Percentiles rank a stretch among this genome's conserved stretches.
phyloP scores from a whole-genome alignment of 1,284 basidiomycete species.

The Spongispora temasekensis region DNA sequence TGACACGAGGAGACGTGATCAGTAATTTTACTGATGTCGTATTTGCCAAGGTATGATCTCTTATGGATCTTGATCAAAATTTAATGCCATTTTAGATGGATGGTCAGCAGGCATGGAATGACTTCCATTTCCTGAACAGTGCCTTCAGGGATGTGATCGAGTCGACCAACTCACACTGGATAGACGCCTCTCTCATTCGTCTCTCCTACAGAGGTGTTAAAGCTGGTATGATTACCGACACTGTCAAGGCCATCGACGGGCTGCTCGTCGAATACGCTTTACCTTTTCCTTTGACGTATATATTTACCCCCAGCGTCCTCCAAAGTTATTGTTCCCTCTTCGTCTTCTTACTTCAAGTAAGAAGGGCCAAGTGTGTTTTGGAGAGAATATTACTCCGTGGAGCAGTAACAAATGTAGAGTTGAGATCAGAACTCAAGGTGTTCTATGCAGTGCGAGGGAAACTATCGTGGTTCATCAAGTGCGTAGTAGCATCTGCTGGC shows the following conservation, averaged over 20 bases:
- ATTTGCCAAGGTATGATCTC: conserved; percentile 62
- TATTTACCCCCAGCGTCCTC: conserved; percentile 65
- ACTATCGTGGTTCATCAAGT: conserved; percentile 85
- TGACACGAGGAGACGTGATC: conserved; percentile 72
- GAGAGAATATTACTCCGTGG: conserved; percentile 68
- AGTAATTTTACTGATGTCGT: conserved; percentile 70
- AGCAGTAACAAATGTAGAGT: conserved; percentile 35
- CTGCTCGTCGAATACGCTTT: conserved; percentile 74
- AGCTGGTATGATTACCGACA: conserved; percentile 45
- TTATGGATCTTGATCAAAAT: neutral
- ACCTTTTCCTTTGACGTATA: conserved; percentile 81
- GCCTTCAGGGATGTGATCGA: conserved; percentile 71
- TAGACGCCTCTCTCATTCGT: conserved; percentile 73
- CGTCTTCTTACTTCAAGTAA: conserved; percentile 74
- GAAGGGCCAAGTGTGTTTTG: conserved; percentile 68
- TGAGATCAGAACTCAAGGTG: conserved; percentile 54
- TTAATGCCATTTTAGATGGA: conserved; percentile 58
- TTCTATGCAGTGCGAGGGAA: conserved; percentile 76
- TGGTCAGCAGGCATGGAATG: conserved; percentile 66
- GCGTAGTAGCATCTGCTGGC: conserved; percentile 31
- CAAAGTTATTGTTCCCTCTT: conserved; percentile 72
- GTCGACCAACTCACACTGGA: conserved; percentile 46
- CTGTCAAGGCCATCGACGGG: conserved; percentile 65
- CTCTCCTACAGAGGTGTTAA: conserved; percentile 60
- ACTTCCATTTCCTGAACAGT: conserved; percentile 83